Conservation (phyloP, 257 asterid species). For the Nicotiana attenuata region DNA sequence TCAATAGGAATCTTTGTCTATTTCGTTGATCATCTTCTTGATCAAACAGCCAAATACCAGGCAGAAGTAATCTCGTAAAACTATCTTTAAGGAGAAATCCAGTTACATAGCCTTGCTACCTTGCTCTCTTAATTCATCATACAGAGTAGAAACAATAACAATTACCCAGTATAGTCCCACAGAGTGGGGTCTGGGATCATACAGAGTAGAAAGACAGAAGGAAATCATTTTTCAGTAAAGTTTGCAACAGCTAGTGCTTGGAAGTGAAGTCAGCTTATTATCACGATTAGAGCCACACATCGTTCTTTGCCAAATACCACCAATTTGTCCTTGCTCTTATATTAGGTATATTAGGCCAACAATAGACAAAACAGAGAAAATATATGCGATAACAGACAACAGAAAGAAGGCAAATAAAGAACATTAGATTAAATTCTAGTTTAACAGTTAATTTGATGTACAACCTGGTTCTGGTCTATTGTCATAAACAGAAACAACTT, state of each 20-base stretch:
- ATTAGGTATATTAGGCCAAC: slow-evolving; percentile 1
- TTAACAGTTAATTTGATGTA: background rate
- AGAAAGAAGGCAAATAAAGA: slow-evolving; percentile 3
- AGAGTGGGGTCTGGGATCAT: too few species aligned
- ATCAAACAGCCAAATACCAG: background rate
- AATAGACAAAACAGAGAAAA: background rate
- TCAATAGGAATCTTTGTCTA: background rate
- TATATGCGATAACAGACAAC: background rate
- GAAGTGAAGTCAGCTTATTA: background rate
- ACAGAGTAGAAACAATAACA: background rate
- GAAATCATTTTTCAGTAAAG: background rate
- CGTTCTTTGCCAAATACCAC: background rate
- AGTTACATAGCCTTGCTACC: background rate
- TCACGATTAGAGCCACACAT: background rate
- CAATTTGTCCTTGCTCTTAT: background rate
- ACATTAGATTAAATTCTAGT: background rate
- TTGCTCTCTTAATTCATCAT: background rate
- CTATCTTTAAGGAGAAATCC: background rate
- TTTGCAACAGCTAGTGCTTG: background rate
- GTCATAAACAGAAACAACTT: background rate
- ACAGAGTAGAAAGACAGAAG: background rate
- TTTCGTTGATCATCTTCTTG: background rate
- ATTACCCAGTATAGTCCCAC: too few species aligned
- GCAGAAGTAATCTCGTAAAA: background rate
- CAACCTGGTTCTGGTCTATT: background rate